Conservation (phyloP, 805 yeast species). For the Candida silvicultrix region DNA sequence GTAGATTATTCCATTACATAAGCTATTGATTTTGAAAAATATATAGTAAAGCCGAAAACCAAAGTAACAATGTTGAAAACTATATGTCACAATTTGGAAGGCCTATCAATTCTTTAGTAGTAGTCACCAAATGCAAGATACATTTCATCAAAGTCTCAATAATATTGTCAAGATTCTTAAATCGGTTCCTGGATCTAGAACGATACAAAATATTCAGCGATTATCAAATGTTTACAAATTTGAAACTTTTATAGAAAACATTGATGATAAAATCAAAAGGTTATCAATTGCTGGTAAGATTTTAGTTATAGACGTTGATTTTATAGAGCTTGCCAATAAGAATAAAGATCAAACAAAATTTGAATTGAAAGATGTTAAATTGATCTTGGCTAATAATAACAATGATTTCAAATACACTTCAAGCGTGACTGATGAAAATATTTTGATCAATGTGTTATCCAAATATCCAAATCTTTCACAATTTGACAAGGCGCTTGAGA, state of each 20-base stretch:
- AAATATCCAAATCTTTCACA: constrained; percentile 10
- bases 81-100: no score
- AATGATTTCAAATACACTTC: constrained; percentile 14
- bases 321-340: constrained; percentile 5
- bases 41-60: no score
- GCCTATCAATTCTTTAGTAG: neutral
- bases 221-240: constrained; percentile 21
- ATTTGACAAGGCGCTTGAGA: constrained; percentile 15
- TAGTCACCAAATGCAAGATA: constrained; percentile 20
- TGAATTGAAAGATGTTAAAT: constrained; percentile 11
- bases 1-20: no score
- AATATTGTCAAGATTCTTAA: constrained; percentile 16
- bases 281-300: constrained; percentile 23
- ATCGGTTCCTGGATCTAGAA: constrained; percentile 14
- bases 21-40: neutral
- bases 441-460: constrained; percentile 11
- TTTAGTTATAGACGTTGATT: constrained; percentile 22
- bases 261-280: constrained; percentile 10
- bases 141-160: constrained; percentile 15
- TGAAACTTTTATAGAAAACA: constrained; percentile 19
- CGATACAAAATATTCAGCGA: constrained; percentile 20
- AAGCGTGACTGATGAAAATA: constrained; percentile 8
- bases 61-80: neutral
- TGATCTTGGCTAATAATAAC: constrained; percentile 22
- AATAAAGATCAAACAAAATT: constrained; percentile 9